A percentile compares a stretch with the other conserved stretches of the same genome.
These are phyloP conservation scores for Naumovozyma baii DNA, from an alignment of 805 yeast genomes.

Conservation along the genomic window DNA sequence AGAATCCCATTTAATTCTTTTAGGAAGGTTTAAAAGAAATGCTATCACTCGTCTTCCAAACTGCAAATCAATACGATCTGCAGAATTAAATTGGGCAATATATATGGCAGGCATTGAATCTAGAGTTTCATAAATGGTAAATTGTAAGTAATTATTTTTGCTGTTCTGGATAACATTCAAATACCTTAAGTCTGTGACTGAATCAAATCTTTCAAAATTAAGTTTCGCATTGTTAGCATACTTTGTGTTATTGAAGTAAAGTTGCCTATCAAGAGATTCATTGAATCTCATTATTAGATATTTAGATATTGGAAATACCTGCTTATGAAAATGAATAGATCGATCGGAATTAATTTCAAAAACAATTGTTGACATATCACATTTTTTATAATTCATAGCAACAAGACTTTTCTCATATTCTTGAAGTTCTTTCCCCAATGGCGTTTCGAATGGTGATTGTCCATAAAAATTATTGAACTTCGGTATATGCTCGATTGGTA, in stretches of 20 bases:
- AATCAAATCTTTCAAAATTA: slow-evolving; percentile 31
- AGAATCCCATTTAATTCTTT: slow-evolving; percentile 65
- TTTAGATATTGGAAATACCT: slow-evolving; percentile 60
- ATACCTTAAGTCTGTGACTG: slow-evolving; percentile 21
- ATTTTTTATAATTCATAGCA: slow-evolving; percentile 36
- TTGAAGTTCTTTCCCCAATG: slow-evolving; percentile 36
- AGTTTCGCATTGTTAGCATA: slow-evolving; percentile 36
- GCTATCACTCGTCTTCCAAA: slow-evolving; percentile 80
- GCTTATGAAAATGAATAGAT: slow-evolving; percentile 69
- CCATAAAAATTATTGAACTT: slow-evolving; percentile 23
- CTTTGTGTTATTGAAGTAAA: slow-evolving; percentile 39
- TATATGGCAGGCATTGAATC: slow-evolving; percentile 25
- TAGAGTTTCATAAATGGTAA: slow-evolving; percentile 29
- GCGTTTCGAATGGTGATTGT: slow-evolving; percentile 8
- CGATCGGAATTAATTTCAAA: slow-evolving; percentile 59
- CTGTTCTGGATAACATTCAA: slow-evolving; percentile 21
- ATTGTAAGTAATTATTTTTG: slow-evolving; percentile 26
- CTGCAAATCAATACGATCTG: slow-evolving; percentile 55
- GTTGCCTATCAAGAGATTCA: slow-evolving; percentile 37
- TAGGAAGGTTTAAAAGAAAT: slow-evolving; percentile 46
- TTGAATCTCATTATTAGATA: slow-evolving; percentile 37
- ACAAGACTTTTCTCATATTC: slow-evolving; percentile 41
- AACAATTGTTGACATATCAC: slow-evolving; percentile 44
- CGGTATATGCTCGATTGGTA: slow-evolving; percentile 70
- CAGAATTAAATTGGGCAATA: slow-evolving; percentile 25